Conservation (phyloP, 1,284 basidiomycete species). For the Microbotryomycetes sp. region DNA sequence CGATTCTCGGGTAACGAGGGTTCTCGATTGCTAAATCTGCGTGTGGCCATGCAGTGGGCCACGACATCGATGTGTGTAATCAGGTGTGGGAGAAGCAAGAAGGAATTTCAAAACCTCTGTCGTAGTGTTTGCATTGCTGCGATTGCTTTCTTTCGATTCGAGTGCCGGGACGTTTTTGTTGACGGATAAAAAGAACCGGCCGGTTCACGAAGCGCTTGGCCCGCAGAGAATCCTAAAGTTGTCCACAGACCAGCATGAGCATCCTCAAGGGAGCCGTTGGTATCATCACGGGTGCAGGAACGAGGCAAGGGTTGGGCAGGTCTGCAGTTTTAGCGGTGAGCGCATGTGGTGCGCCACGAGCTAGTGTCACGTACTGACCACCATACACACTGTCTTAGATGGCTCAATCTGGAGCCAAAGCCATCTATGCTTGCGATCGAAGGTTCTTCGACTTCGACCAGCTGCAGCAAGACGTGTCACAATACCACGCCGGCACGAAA, state of each 20-base stretch:
- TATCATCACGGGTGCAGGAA: slow-evolving; percentile 13
- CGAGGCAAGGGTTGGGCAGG: slow-evolving; percentile 4
- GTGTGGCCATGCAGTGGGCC: neutral
- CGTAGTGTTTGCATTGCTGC: neutral
- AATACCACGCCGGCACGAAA: neutral
- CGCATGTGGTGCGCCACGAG: neutral
- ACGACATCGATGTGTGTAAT: neutral
- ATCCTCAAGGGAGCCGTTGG: slow-evolving; percentile 2
- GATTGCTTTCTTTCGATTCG: too few species aligned
- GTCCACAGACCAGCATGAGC: neutral
- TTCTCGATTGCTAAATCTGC: neutral
- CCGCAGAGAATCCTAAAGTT: neutral
- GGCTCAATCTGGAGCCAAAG: slow-evolving; percentile 7
- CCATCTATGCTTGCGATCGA: slow-evolving; percentile 10
- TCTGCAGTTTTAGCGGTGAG: slow-evolving; percentile 9
- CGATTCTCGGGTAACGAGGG: too few species aligned
- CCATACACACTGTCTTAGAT: neutral
- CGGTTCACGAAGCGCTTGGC: neutral
- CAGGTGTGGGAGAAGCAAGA: neutral
- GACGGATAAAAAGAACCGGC: too few species aligned
- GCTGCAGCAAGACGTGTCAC: neutral
- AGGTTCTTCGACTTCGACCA: slow-evolving; percentile 3
- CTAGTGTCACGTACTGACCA: neutral
- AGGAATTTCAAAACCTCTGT: neutral
- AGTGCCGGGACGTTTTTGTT: too few species aligned